phyloP scores from a whole-genome alignment of 257 asterid species.

The Fraxinus pennsylvanica region DNA sequence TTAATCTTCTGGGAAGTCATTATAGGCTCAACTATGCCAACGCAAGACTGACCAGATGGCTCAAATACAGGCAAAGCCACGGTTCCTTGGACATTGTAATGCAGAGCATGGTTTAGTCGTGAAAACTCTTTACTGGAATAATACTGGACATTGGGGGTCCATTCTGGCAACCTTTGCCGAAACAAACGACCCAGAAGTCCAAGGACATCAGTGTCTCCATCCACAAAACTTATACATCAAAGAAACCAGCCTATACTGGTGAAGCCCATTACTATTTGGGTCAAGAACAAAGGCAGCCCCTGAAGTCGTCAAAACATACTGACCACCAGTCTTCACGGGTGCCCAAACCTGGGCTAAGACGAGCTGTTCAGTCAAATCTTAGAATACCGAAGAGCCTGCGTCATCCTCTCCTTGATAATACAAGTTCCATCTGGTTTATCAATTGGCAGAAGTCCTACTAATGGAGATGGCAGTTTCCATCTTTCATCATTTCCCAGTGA shows the following conservation, averaged over 20 bases:
- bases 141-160: constrained; percentile 97
- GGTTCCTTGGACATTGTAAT: constrained; percentile 81
- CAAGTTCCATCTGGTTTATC: constrained; percentile 68
- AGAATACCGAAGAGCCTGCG: constrained; percentile 85
- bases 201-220: constrained; percentile 63
- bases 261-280: constrained; percentile 77
- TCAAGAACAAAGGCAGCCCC: constrained; percentile 92
- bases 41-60: constrained; percentile 77
- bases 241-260: constrained; percentile 83
- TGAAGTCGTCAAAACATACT: constrained; percentile 77
- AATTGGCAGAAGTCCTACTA: constrained; percentile 47
- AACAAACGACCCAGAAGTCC: constrained; percentile 92
- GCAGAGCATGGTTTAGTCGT: constrained; percentile 75
- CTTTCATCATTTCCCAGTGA: constrained; percentile 47
- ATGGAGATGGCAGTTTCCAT: constrained; percentile 51
- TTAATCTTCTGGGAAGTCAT: constrained; percentile 90
- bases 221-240: constrained; percentile 68
- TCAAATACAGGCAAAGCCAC: constrained; percentile 95
- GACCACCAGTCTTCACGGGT: constrained; percentile 74
- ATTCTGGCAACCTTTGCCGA: constrained; percentile 76
- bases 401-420: constrained; percentile 81
- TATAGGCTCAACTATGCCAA: constrained; percentile 89
- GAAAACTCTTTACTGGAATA: constrained; percentile 86
- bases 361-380: constrained; percentile 75
- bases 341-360: constrained; percentile 96